Percentiles rank a stretch among this genome's conserved stretches.
Evolutionary conservation across 345 rosid species (phyloP).

Genomic region (Streptanthus diversifolius): DNA sequence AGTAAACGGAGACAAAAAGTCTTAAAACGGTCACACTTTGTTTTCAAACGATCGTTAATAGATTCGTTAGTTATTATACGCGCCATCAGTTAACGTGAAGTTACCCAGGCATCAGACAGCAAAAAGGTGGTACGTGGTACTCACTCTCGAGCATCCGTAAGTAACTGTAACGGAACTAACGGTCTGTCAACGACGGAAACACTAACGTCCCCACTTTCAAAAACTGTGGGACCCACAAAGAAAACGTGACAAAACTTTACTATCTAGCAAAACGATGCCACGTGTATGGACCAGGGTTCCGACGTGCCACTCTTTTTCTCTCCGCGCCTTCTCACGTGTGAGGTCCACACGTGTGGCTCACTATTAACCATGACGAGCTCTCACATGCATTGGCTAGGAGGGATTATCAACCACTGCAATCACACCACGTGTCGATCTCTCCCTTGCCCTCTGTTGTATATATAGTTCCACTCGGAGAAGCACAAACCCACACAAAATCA

Average conservation of each 20-base stretch:
- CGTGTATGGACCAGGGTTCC: slow-evolving; percentile 29
- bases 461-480: not conserved
- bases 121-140: not conserved
- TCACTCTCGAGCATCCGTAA: not conserved
- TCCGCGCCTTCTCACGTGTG: slow-evolving; percentile 8
- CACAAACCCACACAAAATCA: not conserved
- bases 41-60: slow-evolving; percentile 17
- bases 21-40: not conserved
- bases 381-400: slow-evolving; percentile 13
- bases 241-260: not conserved
- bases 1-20: not conserved
- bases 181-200: not conserved
- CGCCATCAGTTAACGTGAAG: not conserved
- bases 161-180: slow-evolving; percentile 13
- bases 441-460: not conserved
- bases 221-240: not conserved
- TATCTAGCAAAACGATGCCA: slow-evolving; percentile 3
- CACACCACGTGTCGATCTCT: slow-evolving; percentile 1
- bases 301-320: slow-evolving; percentile 12
- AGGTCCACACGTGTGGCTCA: slow-evolving; percentile 29
- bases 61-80: not conserved
- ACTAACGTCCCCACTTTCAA: not conserved
- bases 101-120: not conserved
- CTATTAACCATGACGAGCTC: slow-evolving; percentile 1
- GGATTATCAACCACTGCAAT: not conserved